phyloP scores from a whole-genome alignment of 129 eudicot genomes.

The Solidago caesia region DNA sequence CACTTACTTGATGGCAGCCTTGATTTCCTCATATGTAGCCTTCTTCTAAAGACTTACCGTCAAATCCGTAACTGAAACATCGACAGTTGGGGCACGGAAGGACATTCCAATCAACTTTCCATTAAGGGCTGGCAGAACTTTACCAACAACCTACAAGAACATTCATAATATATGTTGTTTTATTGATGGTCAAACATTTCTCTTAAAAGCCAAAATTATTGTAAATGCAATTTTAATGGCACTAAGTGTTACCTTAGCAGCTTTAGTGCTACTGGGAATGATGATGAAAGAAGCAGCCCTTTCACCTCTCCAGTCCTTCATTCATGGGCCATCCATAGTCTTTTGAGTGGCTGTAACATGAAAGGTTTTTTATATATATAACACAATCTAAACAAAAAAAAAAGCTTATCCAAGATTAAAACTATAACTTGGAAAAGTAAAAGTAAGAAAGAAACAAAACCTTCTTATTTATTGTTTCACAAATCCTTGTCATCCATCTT shows the following conservation, averaged over 20 bases:
- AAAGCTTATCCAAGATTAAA: no score
- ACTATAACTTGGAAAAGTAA: no score
- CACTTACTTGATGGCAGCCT: no score
- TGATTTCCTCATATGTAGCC: slow-evolving; percentile 84
- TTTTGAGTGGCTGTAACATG: no score
- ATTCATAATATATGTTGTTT: background rate
- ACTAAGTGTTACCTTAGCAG: slow-evolving; percentile 55
- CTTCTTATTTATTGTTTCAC: background rate
- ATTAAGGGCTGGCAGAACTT: slow-evolving; percentile 51
- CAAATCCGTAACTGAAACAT: slow-evolving; percentile 75
- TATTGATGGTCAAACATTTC: background rate
- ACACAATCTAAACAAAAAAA: no score
- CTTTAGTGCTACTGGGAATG: slow-evolving; percentile 86
- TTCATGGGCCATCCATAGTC: no score
- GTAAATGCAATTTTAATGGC: background rate
- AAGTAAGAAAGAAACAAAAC: no score
- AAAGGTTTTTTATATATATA: no score
- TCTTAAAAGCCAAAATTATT: background rate
- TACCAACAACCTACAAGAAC: slow-evolving; percentile 51
- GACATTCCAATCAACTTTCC: slow-evolving; percentile 62
- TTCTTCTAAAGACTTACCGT: slow-evolving; percentile 68
- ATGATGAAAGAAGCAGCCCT: slow-evolving; percentile 90
- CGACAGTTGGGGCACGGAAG: slow-evolving; percentile 73
- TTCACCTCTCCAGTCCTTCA: no score
- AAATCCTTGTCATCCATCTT: no score